Conservation (phyloP, 73 alveolate species). For the Paramecium sonneborni region DNA sequence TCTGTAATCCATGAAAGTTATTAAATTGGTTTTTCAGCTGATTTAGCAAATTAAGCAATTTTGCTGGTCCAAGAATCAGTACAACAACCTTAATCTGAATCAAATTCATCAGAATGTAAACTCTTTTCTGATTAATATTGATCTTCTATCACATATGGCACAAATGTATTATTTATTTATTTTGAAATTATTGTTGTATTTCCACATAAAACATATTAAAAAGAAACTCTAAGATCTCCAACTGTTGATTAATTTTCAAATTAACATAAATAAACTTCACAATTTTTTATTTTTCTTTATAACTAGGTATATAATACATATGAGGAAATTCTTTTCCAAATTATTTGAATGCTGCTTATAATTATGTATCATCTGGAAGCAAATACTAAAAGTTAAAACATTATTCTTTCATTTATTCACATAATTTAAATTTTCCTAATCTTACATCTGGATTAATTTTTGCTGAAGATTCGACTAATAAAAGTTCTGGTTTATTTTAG, state of each 20-base stretch:
- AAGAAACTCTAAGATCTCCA: neutral
- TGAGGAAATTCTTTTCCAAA: too few relatives aligned
- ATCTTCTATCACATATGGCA: neutral
- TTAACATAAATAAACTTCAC: too few relatives aligned
- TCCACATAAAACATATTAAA: constrained; percentile 22
- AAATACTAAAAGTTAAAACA: too few relatives aligned
- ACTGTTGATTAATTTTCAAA: neutral
- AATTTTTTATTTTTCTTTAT: too few relatives aligned
- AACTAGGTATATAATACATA: too few relatives aligned
- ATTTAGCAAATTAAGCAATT: neutral
- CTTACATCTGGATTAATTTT: too few relatives aligned
- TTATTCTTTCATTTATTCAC: too few relatives aligned
- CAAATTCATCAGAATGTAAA: neutral
- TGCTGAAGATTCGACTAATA: too few relatives aligned
- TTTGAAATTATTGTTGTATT: neutral
- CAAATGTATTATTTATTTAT: neutral
- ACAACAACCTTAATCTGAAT: neutral
- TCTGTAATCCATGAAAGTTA: neutral
- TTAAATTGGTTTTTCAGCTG: neutral
- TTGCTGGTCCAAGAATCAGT: neutral
- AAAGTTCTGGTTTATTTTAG: too few relatives aligned
- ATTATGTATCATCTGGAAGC: too few relatives aligned
- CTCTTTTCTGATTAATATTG: neutral
- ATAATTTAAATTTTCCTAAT: too few relatives aligned
- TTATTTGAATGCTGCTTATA: too few relatives aligned